A percentile compares a stretch with the other conserved stretches of the same genome.
Evolutionary conservation across 1,284 basidiomycete species (phyloP).

Genomic region (Lentinus polychrous): DNA sequence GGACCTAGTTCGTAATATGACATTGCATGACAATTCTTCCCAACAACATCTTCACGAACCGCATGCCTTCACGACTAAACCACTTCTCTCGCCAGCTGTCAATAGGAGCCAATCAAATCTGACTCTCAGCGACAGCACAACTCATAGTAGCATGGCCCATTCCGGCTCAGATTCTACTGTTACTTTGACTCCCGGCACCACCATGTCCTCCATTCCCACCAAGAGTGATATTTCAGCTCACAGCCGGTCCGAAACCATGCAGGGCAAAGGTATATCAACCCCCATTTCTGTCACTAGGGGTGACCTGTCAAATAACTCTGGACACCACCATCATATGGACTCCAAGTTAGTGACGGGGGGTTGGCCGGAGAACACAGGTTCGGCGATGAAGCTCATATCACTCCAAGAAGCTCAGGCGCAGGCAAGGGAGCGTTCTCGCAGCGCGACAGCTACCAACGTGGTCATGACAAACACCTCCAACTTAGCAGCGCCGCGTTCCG

Average conservation of each 20-base stretch:
- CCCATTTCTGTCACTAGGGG: conserved; percentile 24
- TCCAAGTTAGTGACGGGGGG: conserved; percentile 25
- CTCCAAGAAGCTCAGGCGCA: conserved; percentile 70
- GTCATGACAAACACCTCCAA: conserved; percentile 16
- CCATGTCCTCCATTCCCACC: conserved; percentile 37
- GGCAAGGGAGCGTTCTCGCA: conserved; percentile 44
- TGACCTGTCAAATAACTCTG: conserved; percentile 8
- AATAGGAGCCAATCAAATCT: conserved; percentile 42
- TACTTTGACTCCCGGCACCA: conserved; percentile 40
- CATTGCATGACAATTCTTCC: conserved; percentile 23
- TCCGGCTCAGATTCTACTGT: conserved; percentile 34
- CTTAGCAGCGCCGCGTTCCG: background rate
- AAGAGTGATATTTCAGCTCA: conserved; percentile 24
- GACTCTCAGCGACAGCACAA: conserved; percentile 46
- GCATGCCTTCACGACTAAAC: conserved; percentile 9
- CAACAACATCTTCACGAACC: conserved; percentile 18
- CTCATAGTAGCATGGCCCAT: conserved; percentile 29
- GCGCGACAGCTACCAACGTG: conserved; percentile 35
- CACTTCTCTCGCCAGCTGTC: conserved; percentile 13
- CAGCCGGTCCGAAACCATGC: conserved; percentile 12
- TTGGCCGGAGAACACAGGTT: conserved; percentile 41
- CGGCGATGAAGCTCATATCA: conserved; percentile 60
- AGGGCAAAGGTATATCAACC: conserved; percentile 24
- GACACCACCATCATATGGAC: conserved; percentile 19
- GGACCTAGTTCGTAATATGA: conserved; percentile 39